Evolutionary conservation across 2,329 filamentous ascomycete species (phyloP), one percentile per base, ranked within the genome.

Genomic region (Sarocladiaceae sp.): DNA sequence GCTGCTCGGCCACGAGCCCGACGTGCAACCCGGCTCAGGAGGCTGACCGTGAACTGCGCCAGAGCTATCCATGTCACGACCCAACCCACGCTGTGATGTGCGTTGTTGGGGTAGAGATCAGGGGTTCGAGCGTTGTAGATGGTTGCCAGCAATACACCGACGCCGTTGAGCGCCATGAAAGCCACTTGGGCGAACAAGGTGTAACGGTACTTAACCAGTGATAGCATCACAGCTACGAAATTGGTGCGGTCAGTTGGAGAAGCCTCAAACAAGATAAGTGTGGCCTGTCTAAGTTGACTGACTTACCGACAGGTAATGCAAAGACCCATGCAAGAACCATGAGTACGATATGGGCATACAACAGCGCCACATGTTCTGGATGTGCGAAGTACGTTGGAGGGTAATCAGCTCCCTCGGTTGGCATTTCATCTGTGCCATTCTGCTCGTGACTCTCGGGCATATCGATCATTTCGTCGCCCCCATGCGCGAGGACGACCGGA

Each of bases 41-140:
- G 65, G 47, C 83, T 81, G 64, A 96, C 73, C 35, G 87, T 61
- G 15, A 87, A 77, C 71, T 96, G 93, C 0, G 79, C 83, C 50
- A 76, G 77, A 11, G 88, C 76, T 3, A 92, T 74, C 75, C 82
- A 87, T 3, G 87, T 93, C 26, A 87, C 78, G 37, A 89, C 76
- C 93, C 93, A 97, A 52, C 91, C 91, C 39, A 93, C 78, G 66
- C 88, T 91, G 72, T 91, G 85, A 67, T 97, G 92, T n/a, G 87
- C 82, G 64, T 96, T 96, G 64, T 88, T 86, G 28, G 84, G 84
- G 65, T 96, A 97, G 20, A 97, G 73, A 63, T 96, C 89, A 1
- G 91, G 90, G 0, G 90, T 96, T 57, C 80, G 83, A 53, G 80
- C 77, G 65, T 94, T 90, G 74, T 96, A 96, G 29, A 90, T 72